Conservation (phyloP, 2,329 filamentous ascomycete species). For the Sporothrix variecibatus region DNA sequence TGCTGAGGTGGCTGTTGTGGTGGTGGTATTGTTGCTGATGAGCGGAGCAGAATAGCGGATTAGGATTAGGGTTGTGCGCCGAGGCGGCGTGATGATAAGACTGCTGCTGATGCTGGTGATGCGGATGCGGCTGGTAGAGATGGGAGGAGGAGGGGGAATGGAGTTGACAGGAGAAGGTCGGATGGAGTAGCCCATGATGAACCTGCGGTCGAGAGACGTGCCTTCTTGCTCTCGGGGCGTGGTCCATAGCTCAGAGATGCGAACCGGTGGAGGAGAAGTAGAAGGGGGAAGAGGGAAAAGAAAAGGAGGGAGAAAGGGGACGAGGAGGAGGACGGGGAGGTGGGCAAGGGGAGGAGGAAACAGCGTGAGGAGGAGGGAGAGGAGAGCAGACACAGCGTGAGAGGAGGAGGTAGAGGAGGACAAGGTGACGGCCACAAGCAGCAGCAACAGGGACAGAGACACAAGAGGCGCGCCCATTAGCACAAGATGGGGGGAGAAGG, state of each 20-base stretch:
- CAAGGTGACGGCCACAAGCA: constrained; percentile 21
- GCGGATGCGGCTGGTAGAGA: constrained; percentile 38
- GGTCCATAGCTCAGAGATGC: constrained; percentile 27
- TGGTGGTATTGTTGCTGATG: constrained; percentile 28
- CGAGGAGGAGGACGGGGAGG: not conserved
- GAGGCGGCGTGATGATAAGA: constrained; percentile 3
- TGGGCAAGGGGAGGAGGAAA: not conserved
- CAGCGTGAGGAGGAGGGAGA: constrained; percentile 1
- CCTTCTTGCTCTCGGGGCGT: constrained; percentile 28
- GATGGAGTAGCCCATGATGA: constrained; percentile 26
- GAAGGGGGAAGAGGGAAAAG: not conserved
- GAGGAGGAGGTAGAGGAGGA: constrained; percentile 15
- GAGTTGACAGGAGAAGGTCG: constrained; percentile 36
- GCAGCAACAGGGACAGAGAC: constrained; percentile 10
- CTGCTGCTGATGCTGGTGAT: constrained; percentile 15
- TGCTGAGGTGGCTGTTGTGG: constrained; percentile 25
- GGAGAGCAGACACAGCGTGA: not conserved
- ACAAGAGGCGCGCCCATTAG: constrained; percentile 20
- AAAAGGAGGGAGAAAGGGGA: not conserved
- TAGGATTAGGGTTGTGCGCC: constrained; percentile 7
- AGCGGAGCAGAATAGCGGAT: not conserved
- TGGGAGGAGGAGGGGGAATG: constrained; percentile 16
- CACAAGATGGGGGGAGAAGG: not conserved
- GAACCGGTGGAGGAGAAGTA: constrained; percentile 20
- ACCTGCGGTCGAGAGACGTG: constrained; percentile 25